Base-by-base conservation (phyloP, 2,329 filamentous ascomycete genomes). In the Penicillium sp. region DNA sequence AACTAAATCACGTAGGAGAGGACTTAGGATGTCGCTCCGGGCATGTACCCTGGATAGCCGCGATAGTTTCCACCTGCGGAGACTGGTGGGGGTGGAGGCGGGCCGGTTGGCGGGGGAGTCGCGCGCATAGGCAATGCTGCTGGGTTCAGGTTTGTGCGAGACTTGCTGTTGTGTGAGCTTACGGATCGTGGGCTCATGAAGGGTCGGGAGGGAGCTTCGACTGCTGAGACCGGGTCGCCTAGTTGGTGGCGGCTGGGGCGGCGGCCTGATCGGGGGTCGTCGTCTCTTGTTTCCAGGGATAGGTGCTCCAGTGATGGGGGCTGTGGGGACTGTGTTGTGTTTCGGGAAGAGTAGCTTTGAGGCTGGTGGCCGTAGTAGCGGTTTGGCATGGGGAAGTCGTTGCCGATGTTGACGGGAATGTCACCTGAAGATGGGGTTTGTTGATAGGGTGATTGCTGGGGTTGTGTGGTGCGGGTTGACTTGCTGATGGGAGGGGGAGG, bases 101-200 rank as follows among this genome's bases (percentile, higher is more conserved):
- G 79, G 10, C 82, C 83, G 8, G 78, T 82, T 3, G 82, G 81
- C 6, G 75, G 73, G 34, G 86, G 84, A 26, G 81, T 86, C 40
- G 83, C 80, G 43, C 88, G 83, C 54, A 89, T 81, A 1, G 88
- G 87, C 45, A 91, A 76, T 31, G 81, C 83, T 51, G 88, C 87
- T 2, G 82, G 84, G 47, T 73, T 69, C 42, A 75, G 56, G 23
- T 65, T 72, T 48, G 69, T 69, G 51, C 66, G 68, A 23, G 66
- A 70, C 48, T 68, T 70, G 6, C 63, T 62, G 48, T 69, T 73
- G 55, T 71, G 65, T 4, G 71, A 72, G 60, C 74, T 77, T n/a
- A 67, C 59, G 5, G 74, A 75, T 26, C 75, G 71, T 28, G 74
- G 71, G 13, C 65, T 68, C 55, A 77, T 71, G 36, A 69, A 69